These are phyloP conservation scores for Oryza glumipatula DNA, from an alignment of 176 grass and related monocot species.

Conservation along the genomic window DNA sequence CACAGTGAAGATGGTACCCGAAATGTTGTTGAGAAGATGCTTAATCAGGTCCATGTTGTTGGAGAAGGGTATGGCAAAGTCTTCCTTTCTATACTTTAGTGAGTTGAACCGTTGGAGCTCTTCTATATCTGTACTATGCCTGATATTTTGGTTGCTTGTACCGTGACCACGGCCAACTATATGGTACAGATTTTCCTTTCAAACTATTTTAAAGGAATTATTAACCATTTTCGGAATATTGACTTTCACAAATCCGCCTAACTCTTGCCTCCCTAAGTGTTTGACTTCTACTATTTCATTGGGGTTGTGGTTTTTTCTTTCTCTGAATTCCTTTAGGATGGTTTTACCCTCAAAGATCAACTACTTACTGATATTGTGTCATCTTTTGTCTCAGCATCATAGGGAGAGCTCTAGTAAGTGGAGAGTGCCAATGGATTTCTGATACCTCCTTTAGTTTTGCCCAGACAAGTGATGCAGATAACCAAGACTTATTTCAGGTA, in stretches of 20 bases:
- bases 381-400: slow-evolving; percentile 65
- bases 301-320: neutral
- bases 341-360: slow-evolving; percentile 24
- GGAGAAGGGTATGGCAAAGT: slow-evolving; percentile 82
- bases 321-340: neutral
- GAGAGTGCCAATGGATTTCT: slow-evolving; percentile 67
- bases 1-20: slow-evolving; percentile 76
- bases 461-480: slow-evolving; percentile 45
- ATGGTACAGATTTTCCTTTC: slow-evolving; percentile 18
- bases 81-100: slow-evolving; percentile 21
- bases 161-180: neutral
- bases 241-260: neutral
- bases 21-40: slow-evolving; percentile 68
- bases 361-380: neutral
- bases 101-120: slow-evolving; percentile 27
- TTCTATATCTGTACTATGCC: neutral
- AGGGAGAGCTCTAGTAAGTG: slow-evolving; percentile 62
- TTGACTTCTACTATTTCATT: neutral
- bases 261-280: neutral
- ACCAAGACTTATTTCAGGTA: slow-evolving; percentile 72
- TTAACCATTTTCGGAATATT: neutral
- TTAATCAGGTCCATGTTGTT: slow-evolving; percentile 83
- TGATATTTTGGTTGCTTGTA: slow-evolving; percentile 26
- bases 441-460: slow-evolving; percentile 47
- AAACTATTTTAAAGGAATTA: neutral